These are phyloP conservation scores for Rhododendron ovatum DNA, from an alignment of 148 eudicot species.

Conservation along the genomic window DNA sequence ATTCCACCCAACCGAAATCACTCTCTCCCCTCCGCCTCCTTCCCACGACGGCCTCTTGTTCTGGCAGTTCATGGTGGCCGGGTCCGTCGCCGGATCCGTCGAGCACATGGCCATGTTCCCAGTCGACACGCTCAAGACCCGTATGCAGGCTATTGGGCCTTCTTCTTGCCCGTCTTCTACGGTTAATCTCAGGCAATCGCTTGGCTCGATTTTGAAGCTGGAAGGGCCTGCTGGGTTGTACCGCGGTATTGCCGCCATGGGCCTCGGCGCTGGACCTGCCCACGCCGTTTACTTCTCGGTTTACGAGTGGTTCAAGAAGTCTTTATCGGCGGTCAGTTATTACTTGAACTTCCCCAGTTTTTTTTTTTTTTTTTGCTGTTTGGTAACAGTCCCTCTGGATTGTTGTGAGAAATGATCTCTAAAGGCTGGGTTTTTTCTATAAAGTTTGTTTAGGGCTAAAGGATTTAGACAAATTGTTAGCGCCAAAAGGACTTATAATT, in stretches of 20 bases:
- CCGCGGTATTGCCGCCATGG: slow-evolving; percentile 47
- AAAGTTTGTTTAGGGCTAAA: too few species aligned
- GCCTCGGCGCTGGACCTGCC: slow-evolving; percentile 43
- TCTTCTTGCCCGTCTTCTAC: slow-evolving; percentile 20
- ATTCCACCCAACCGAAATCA: slow-evolving; percentile 15
- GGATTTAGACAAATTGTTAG: too few species aligned
- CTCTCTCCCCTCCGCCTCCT: not conserved
- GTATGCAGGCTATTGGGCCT: slow-evolving; percentile 36
- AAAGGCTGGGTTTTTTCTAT: too few species aligned
- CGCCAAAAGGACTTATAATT: too few species aligned
- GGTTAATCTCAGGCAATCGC: slow-evolving; percentile 25
- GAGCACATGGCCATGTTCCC: slow-evolving; percentile 60
- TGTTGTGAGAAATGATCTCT: not conserved
- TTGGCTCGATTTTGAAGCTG: slow-evolving; percentile 30
- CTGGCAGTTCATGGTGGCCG: slow-evolving; percentile 54
- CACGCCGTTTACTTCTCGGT: slow-evolving; percentile 41
- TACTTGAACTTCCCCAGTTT: not conserved
- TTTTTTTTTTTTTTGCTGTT: not conserved
- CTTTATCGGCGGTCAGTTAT: slow-evolving; percentile 5
- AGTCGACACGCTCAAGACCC: slow-evolving; percentile 48
- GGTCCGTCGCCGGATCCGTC: slow-evolving; percentile 43
- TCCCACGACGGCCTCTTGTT: slow-evolving; percentile 41
- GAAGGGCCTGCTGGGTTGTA: slow-evolving; percentile 32
- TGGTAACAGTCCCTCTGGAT: not conserved
- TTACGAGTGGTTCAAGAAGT: slow-evolving; percentile 28